Base-by-base conservation (phyloP, 768 basidiomycete species). In the Melanogaster broomeanus region DNA sequence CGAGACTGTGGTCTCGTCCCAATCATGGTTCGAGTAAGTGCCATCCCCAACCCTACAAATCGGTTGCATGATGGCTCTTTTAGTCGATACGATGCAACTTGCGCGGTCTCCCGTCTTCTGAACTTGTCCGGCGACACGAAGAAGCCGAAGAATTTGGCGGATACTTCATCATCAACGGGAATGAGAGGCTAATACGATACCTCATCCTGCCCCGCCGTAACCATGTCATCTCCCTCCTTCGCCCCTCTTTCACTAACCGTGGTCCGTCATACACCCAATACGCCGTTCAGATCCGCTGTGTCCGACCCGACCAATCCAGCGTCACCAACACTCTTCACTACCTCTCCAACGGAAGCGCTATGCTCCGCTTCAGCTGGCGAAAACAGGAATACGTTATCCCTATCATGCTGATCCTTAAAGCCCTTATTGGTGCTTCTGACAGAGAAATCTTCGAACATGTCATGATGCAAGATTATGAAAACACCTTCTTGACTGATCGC, bases 331-430 rank as follows among this genome's bases (percentile, higher is more conserved):
- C 88, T 18, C 82, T 99, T n/a, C 97, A 99, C 67, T 99, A 98
- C 70, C 85, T 98, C 38, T 87, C 92, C 16, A 96, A 95, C 57
- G 97, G 97, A 40, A 94, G 85, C 59, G 92, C 95, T n/a, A 98
- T 94, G 79, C 72, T 98, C 16, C 86, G 97, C 18, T 98, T 99
- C 73, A 90, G 84, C 65, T 97, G 92, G 92, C 77, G 96, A 47
- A 99, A 98, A 71, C 90, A 96, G 66, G 97, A 99, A 80, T 99
- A 95, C 67, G 90, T 96, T 49, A 91, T 99, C 37, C 97, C 97
- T 6, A 90, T 98, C 69, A 94, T 98, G 86, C 82, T 99, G 39
- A 79, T 98, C 61, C 80, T 99, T 59, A 98, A 98, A 66, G 95
- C 94, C 24, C 81, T 98, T 28, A 84, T 93, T 4, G 81, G 86